Conservation (phyloP, 169 alveolate species). For the Cyclospora cayetanensis region DNA sequence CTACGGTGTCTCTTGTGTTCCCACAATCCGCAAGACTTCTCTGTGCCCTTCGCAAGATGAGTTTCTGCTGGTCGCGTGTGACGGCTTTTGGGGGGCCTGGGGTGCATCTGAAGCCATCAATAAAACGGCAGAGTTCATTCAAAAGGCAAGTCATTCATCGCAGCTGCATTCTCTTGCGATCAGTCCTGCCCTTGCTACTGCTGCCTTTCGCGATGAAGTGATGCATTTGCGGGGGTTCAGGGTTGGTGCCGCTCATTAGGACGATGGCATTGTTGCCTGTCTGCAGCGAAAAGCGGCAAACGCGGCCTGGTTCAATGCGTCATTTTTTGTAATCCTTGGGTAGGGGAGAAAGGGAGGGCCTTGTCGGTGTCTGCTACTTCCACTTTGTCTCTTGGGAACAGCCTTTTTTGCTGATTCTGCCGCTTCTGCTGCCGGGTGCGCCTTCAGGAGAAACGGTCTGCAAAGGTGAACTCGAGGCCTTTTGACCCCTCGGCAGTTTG, state of each 20-base stretch:
- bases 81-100: slow-evolving; percentile 95
- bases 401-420: slow-evolving; percentile 68
- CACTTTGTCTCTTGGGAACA: neutral
- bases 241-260: neutral
- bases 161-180: no score
- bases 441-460: slow-evolving; percentile 83
- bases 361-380: neutral
- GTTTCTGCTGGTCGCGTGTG: slow-evolving; percentile 96
- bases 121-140: slow-evolving; percentile 60
- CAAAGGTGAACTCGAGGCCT: slow-evolving; percentile 72
- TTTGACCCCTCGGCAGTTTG: slow-evolving; percentile 2
- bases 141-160: slow-evolving; percentile 69
- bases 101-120: slow-evolving; percentile 68
- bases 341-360: neutral
- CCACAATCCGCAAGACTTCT: slow-evolving; percentile 79
- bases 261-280: slow-evolving; percentile 42
- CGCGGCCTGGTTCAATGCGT: neutral
- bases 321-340: neutral
- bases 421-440: slow-evolving; percentile 71
- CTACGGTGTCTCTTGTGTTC: slow-evolving; percentile 84
- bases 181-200: slow-evolving; percentile 75
- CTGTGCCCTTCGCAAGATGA: slow-evolving; percentile 85
- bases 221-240: neutral
- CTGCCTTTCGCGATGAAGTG: neutral
- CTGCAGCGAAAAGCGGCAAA: neutral